Conservation (phyloP, 208 protist species). For the Crithidia mellificae region DNA sequence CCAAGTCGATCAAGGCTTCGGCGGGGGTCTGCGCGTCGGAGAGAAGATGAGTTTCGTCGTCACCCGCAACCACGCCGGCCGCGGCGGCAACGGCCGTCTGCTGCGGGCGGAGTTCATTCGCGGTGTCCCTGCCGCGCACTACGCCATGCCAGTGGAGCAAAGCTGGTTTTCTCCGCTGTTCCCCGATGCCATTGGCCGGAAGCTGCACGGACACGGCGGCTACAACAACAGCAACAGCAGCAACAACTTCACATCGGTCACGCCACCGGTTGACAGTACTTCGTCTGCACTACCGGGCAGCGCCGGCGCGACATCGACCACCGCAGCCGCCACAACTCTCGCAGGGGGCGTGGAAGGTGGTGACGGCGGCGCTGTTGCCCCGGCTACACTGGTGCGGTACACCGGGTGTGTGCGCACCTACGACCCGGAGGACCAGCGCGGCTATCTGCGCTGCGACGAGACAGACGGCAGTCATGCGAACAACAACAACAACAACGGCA, state of each 20-base stretch:
- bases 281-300: neutral
- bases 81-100: conserved; percentile 44
- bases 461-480: conserved; percentile 8
- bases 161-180: conserved; percentile 71
- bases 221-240: neutral
- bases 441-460: conserved; percentile 70
- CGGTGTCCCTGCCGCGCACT: conserved; percentile 37
- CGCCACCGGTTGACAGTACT: neutral
- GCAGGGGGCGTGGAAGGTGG: too few species aligned
- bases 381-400: conserved; percentile 41
- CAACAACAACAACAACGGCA: conserved; percentile 17
- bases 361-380: too few species aligned
- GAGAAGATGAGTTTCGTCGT: conserved; percentile 63
- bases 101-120: conserved; percentile 72
- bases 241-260: too few species aligned
- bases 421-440: conserved; percentile 65
- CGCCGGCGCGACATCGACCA: too few species aligned
- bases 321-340: too few species aligned
- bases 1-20: conserved; percentile 42
- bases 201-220: conserved; percentile 1
- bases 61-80: conserved; percentile 52
- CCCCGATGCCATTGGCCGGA: conserved; percentile 34
- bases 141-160: conserved; percentile 66
- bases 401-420: conserved; percentile 64
- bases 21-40: conserved; percentile 31